Conservation (phyloP, 1,139 yeast species). For the Scheffersomyces quercinus region DNA sequence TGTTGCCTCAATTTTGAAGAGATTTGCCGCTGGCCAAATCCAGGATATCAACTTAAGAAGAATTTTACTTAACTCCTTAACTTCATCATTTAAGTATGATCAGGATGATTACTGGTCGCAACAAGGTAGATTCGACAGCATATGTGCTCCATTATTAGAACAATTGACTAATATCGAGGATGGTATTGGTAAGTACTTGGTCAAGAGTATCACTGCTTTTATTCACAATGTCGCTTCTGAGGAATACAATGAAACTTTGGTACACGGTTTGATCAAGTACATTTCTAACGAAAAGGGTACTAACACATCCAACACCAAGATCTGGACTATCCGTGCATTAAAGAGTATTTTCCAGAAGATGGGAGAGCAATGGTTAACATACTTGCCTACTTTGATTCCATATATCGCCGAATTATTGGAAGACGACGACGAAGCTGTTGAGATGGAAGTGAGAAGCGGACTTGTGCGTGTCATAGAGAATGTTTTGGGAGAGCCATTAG, state of each 20-base stretch:
- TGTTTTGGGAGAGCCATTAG: conserved; percentile 92
- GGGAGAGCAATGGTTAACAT: conserved; percentile 91
- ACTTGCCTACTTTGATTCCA: conserved; percentile 93
- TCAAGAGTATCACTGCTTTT: conserved; percentile 75
- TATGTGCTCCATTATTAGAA: conserved; percentile 59
- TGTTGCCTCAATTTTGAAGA: conserved; percentile 53
- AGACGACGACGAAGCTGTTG: conserved; percentile 93
- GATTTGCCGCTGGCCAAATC: conserved; percentile 45
- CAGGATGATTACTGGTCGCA: conserved; percentile 95
- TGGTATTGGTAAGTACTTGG: conserved; percentile 71
- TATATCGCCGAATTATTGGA: conserved; percentile 92
- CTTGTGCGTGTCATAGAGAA: conserved; percentile 88
- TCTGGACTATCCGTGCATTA: conserved; percentile 81
- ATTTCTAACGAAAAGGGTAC: conserved; percentile 37
- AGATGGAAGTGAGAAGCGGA: conserved; percentile 88
- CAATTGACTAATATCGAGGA: conserved; percentile 72
- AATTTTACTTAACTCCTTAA: conserved; percentile 66
- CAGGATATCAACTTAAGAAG: conserved; percentile 64
- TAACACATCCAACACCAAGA: conserved; percentile 47
- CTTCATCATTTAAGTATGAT: conserved; percentile 81
- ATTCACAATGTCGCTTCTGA: conserved; percentile 76
- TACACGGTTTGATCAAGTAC: conserved; percentile 37
- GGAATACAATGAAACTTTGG: conserved; percentile 66
- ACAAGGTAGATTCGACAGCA: conserved; percentile 76
- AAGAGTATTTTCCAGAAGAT: conserved; percentile 84